phyloP scores from a whole-genome alignment of 495 filamentous ascomycete species.

The Bombardia bombarda region DNA sequence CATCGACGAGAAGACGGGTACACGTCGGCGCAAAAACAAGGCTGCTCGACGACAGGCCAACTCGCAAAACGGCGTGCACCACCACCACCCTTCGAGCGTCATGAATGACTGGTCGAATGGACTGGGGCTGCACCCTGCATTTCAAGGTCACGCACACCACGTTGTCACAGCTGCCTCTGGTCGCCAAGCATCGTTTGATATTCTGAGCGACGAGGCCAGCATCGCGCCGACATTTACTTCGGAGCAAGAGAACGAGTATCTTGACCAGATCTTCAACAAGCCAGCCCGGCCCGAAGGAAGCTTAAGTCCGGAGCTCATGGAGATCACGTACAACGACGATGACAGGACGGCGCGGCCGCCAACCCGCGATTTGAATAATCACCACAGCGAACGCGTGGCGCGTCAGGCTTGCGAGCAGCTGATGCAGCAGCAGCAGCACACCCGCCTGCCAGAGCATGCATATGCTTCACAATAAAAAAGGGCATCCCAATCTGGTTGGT shows the following conservation, averaged over 20 bases:
- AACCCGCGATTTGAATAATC: conserved; percentile 18
- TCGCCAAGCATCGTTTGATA: conserved; percentile 9
- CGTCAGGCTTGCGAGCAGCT: conserved; percentile 35
- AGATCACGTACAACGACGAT: conserved; percentile 16
- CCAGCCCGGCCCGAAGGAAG: conserved; percentile 11
- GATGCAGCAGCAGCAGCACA: conserved; percentile 18
- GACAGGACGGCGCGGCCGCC: conserved; percentile 4
- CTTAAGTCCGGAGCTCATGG: conserved; percentile 17
- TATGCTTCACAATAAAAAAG: conserved; percentile 5
- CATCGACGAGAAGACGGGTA: conserved; percentile 21
- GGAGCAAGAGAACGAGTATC: conserved; percentile 32
- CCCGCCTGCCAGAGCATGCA: neutral
- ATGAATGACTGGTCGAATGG: conserved; percentile 22
- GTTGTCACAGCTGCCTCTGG: conserved; percentile 2
- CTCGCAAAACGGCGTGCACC: conserved; percentile 20
- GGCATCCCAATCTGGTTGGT: no score
- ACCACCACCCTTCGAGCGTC: conserved; percentile 10
- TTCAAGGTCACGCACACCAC: conserved; percentile 18
- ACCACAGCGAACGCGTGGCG: conserved; percentile 31
- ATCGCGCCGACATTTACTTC: conserved; percentile 18
- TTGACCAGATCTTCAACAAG: conserved; percentile 33
- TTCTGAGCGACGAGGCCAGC: conserved; percentile 15
- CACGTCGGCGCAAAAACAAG: conserved; percentile 25
- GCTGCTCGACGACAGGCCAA: conserved; percentile 23
- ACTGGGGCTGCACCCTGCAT: conserved; percentile 17